Evolutionary conservation across 345 rosid genomes (phyloP).

Genomic region (Psidium guajava): DNA sequence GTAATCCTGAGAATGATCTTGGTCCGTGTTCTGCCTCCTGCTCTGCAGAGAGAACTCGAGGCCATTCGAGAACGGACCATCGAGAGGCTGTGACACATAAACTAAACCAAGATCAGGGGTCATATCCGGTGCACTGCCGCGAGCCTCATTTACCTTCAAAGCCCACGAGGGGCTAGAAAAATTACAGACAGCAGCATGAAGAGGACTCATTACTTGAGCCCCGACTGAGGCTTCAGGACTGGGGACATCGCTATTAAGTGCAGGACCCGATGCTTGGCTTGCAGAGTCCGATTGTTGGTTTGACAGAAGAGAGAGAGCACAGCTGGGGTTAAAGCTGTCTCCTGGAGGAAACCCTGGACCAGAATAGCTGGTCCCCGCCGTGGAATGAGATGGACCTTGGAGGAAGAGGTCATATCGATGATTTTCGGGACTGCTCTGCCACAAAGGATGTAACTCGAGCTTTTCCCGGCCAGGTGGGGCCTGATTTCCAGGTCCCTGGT

Average conservation of each 20-base stretch:
- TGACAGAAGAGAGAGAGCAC: constrained; percentile 99
- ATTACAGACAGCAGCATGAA: neutral
- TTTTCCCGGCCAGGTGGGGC: constrained; percentile 11
- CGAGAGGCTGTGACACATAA: constrained; percentile 32
- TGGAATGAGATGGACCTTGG: constrained; percentile 32
- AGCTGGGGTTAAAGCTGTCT: constrained; percentile 68
- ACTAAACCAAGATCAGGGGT: constrained; percentile 41
- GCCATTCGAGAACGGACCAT: constrained; percentile 28
- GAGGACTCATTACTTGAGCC: neutral
- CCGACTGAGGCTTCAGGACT: neutral
- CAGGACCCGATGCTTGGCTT: constrained; percentile 21
- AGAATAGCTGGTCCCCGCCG: constrained; percentile 33
- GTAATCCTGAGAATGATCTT: constrained; percentile 39
- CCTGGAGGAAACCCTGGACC: constrained; percentile 31
- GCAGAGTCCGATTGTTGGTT: constrained; percentile 60
- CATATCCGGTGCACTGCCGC: constrained; percentile 20
- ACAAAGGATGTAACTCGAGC: constrained; percentile 13
- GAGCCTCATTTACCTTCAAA: constrained; percentile 8
- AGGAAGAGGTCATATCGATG: constrained; percentile 33
- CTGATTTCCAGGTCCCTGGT: constrained; percentile 12
- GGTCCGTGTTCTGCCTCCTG: constrained; percentile 48
- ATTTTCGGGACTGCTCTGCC: constrained; percentile 34
- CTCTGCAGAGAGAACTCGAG: constrained; percentile 44
- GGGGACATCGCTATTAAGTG: constrained; percentile 13
- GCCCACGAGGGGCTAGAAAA: constrained; percentile 21